A percentile compares a stretch with the other conserved stretches of the same genome.
These are phyloP conservation scores for Chaetomiaceae sp. DNA, from an alignment of 2,329 filamentous ascomycete genomes.

Conservation along the genomic window DNA sequence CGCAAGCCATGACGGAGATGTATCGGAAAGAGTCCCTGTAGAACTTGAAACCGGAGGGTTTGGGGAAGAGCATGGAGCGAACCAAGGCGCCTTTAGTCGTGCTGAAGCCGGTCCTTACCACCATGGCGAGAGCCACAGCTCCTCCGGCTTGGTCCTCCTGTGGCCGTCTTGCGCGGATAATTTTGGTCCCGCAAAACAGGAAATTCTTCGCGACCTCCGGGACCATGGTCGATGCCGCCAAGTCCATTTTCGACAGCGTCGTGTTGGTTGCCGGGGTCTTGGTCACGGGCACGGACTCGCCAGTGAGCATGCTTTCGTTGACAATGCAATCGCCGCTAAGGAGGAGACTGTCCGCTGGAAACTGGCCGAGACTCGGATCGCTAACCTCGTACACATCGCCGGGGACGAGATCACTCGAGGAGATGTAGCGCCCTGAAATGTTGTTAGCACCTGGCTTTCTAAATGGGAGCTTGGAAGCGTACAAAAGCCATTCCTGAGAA, in stretches of 20 bases:
- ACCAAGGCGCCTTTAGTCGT: constrained; percentile 96
- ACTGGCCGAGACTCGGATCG: constrained; percentile 80
- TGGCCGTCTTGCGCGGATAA: constrained; percentile 82
- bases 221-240: constrained; percentile 76
- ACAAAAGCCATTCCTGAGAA: constrained; percentile 93
- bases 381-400: constrained; percentile 97
- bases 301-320: constrained; percentile 98
- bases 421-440: constrained; percentile 67
- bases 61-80: constrained; percentile 96
- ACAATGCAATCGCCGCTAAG: constrained; percentile 95
- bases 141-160: constrained; percentile 83
- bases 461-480: constrained; percentile 31
- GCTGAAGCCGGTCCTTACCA: constrained; percentile 91
- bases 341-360: constrained; percentile 88
- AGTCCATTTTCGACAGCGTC: constrained; percentile 68
- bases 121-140: constrained; percentile 84
- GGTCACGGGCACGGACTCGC: constrained; percentile 94
- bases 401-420: constrained; percentile 84
- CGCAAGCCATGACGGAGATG: constrained; percentile 89
- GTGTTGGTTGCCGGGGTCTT: constrained; percentile 82
- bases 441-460: constrained; percentile 1
- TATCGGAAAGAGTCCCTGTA: constrained; percentile 97
- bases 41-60: constrained; percentile 97
- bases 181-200: constrained; percentile 91
- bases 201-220: constrained; percentile 84